Percentiles rank a stretch among this genome's conserved stretches.
Conservation (phyloP, 805 yeast species). For the Myxozyma melibiosi region DNA sequence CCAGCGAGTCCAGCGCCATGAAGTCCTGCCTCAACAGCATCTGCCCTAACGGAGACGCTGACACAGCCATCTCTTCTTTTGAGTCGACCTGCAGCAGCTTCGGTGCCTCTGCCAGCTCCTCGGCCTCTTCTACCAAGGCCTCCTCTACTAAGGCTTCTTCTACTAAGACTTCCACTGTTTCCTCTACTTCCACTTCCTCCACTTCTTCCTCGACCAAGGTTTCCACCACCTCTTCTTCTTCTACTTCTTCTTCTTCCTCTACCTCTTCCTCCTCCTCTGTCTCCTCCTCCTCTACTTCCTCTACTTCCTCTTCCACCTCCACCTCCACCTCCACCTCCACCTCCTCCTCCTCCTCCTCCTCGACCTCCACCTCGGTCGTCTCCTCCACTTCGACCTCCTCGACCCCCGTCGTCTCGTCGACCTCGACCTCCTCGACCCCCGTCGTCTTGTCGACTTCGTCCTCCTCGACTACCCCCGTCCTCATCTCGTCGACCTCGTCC, state of each 20-base stretch:
- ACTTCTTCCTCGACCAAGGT: conserved; percentile 6
- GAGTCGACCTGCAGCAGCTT: conserved; percentile 37
- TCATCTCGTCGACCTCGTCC: conserved; percentile 36
- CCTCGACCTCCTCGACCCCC: conserved; percentile 35
- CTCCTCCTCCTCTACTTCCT: conserved; percentile 28
- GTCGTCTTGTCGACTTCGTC: conserved; percentile 25
- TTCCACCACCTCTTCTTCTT: conserved; percentile 26
- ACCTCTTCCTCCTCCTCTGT: conserved; percentile 16
- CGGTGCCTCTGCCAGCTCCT: conserved; percentile 11
- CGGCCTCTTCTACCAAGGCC: conserved; percentile 25
- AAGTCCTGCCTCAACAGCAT: conserved; percentile 62
- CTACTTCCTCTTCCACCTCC: conserved; percentile 23
- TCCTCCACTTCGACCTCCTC: conserved; percentile 24
- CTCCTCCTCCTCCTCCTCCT: conserved; percentile 37
- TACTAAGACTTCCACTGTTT: conserved; percentile 7
- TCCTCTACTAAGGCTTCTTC: conserved; percentile 28
- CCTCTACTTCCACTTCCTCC: conserved; percentile 20
- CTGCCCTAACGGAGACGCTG: conserved; percentile 68
- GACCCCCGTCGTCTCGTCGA: conserved; percentile 28
- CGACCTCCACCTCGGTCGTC: conserved; percentile 28
- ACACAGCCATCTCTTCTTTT: conserved; percentile 62
- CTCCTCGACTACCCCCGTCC: conserved; percentile 33
- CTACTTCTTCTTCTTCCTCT: conserved; percentile 37
- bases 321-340: conserved; percentile 32
- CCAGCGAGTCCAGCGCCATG: conserved; percentile 55